Conservation (phyloP, 2,329 filamentous ascomycete species). For the Aureobasidium subglaciale region DNA sequence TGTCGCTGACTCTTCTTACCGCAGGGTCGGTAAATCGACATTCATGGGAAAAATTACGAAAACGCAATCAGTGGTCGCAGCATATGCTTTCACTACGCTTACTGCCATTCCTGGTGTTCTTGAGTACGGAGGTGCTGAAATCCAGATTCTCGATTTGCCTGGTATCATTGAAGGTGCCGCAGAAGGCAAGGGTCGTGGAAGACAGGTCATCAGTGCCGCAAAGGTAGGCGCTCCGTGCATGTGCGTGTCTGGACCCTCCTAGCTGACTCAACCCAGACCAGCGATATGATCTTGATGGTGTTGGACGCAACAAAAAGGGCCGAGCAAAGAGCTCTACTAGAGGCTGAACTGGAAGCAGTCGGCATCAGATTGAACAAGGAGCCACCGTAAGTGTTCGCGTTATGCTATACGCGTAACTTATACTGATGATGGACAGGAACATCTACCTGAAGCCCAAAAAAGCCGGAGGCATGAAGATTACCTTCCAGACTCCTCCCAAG, state of each 20-base stretch:
- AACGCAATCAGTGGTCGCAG: constrained; percentile 90
- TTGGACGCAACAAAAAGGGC: constrained; percentile 94
- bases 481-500: constrained; percentile 84
- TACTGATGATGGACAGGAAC: constrained; percentile 51
- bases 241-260: neutral
- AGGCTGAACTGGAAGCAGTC: constrained; percentile 89
- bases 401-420: neutral
- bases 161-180: constrained; percentile 99
- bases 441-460: constrained; percentile 97
- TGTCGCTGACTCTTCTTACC: neutral
- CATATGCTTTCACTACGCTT: constrained; percentile 94
- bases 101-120: constrained; percentile 96
- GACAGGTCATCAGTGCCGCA: constrained; percentile 94
- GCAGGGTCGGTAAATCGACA: constrained; percentile 85
- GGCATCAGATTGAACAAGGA: constrained; percentile 89
- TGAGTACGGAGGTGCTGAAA: constrained; percentile 95
- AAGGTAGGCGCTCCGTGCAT: constrained; percentile 48
- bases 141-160: constrained; percentile 96
- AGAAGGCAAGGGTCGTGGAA: constrained; percentile 93
- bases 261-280: constrained; percentile 50
- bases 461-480: constrained; percentile 97
- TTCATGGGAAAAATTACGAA: constrained; percentile 99
- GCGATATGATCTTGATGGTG: constrained; percentile 94
- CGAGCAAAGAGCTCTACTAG: constrained; percentile 81
- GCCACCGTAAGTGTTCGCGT: constrained; percentile 59